Conservation (phyloP, 768 basidiomycete genomes). For the Coprinopsis sp. region DNA sequence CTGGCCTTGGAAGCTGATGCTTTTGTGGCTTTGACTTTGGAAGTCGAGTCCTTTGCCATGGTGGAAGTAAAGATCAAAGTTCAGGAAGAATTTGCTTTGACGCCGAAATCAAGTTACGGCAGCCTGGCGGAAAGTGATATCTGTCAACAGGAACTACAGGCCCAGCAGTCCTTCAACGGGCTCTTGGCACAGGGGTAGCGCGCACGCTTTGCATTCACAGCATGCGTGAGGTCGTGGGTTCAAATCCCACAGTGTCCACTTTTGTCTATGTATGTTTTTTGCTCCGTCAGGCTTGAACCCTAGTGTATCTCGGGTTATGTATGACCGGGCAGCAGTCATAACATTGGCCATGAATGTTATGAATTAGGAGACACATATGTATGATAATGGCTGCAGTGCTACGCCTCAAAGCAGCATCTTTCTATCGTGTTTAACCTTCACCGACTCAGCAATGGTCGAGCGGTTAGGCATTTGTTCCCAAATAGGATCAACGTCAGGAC, state of each 20-base stretch:
- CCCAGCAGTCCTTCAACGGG: slow-evolving; percentile 22
- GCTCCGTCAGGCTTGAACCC: no score
- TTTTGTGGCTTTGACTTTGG: slow-evolving; percentile 7
- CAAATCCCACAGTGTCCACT: slow-evolving; percentile 50
- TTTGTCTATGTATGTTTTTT: slow-evolving; percentile 6
- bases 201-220: slow-evolving; percentile 49
- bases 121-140: no score
- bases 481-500: slow-evolving; percentile 95
- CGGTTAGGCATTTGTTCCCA: slow-evolving; percentile 84
- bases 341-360: neutral
- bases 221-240: slow-evolving; percentile 56
- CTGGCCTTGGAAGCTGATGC: slow-evolving; percentile 10
- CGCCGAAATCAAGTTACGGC: neutral
- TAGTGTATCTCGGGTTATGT: no score
- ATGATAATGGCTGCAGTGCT: no score
- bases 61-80: no score
- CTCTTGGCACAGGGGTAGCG: slow-evolving; percentile 60
- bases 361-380: neutral
- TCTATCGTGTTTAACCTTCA: slow-evolving; percentile 69
- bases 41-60: slow-evolving; percentile 8
- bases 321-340: no score
- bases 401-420: slow-evolving; percentile 27
- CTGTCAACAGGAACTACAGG: neutral
- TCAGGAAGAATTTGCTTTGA: neutral
- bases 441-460: slow-evolving; percentile 51